phyloP scores from a whole-genome alignment of 2,329 filamentous ascomycete genomes.

The Coniochaeta sp. region DNA sequence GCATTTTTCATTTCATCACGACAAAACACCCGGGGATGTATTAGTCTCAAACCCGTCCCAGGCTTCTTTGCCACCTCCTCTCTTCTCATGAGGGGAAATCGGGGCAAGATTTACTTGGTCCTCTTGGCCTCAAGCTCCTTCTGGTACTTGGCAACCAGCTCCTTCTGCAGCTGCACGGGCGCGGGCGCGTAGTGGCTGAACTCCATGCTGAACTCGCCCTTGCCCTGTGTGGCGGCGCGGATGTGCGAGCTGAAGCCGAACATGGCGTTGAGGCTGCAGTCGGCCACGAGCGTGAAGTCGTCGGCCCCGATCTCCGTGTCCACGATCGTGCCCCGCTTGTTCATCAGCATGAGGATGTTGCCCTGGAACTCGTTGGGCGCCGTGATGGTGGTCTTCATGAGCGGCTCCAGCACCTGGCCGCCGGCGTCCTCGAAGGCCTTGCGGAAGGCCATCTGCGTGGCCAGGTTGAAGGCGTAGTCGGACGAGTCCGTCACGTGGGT shows the following conservation, averaged over 20 bases:
- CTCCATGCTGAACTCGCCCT: slow-evolving; percentile 98
- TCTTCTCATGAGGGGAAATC: not conserved
- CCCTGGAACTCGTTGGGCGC: slow-evolving; percentile 97
- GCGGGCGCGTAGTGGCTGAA: slow-evolving; percentile 93
- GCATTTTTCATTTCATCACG: too few relatives aligned
- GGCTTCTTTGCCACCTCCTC: too few relatives aligned
- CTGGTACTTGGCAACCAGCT: slow-evolving; percentile 50
- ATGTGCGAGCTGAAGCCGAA: slow-evolving; percentile 93
- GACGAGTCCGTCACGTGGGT: slow-evolving; percentile 98
- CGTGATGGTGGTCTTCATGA: slow-evolving; percentile 98
- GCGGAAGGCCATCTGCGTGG: slow-evolving; percentile 92
- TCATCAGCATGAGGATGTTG: slow-evolving; percentile 86
- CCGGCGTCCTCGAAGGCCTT: slow-evolving; percentile 80
- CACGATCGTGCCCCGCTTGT: slow-evolving; percentile 92
- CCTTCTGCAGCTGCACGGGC: slow-evolving; percentile 75
- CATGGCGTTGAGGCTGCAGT: slow-evolving; percentile 94
- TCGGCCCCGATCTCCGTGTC: slow-evolving; percentile 92
- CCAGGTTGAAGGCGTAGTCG: slow-evolving; percentile 91
- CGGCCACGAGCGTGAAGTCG: slow-evolving; percentile 86
- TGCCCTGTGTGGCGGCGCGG: slow-evolving; percentile 89
- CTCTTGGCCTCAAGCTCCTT: slow-evolving; percentile 51
- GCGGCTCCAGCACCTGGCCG: slow-evolving; percentile 81
- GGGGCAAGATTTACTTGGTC: slow-evolving; percentile 45
- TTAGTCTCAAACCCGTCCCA: too few relatives aligned
- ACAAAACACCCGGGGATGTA: too few relatives aligned